These are phyloP conservation scores for Penicillium sp. DNA, from an alignment of 2,329 filamentous ascomycete species.

Conservation along the genomic window DNA sequence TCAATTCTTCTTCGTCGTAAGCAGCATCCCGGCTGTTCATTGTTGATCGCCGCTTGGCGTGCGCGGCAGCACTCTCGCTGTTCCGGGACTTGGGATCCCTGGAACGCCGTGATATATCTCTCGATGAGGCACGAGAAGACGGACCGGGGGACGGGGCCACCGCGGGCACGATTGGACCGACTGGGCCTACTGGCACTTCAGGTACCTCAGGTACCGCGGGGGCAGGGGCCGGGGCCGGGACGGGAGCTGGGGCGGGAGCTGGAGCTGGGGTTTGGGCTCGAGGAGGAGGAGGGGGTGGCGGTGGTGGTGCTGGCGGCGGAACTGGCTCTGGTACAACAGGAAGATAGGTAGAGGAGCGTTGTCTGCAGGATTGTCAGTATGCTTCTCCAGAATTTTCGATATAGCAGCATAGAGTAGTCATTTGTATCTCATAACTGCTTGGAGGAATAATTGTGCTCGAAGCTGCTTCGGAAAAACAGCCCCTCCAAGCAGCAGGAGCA, in stretches of 20 bases:
- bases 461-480: not conserved
- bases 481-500: conserved; percentile 3
- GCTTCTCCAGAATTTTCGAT: not conserved
- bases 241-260: not conserved
- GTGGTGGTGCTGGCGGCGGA: not conserved
- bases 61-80: conserved; percentile 52
- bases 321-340: conserved; percentile 49
- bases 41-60: conserved; percentile 83
- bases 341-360: conserved; percentile 63
- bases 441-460: not conserved
- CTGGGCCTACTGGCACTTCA: not conserved
- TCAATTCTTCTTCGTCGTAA: conserved; percentile 89
- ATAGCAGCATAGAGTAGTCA: conserved; percentile 7
- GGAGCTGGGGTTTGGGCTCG: too few species aligned
- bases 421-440: not conserved
- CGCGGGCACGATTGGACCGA: not conserved
- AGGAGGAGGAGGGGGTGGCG: not conserved
- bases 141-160: conserved; percentile 31
- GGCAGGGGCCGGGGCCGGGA: not conserved
- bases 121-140: conserved; percentile 45
- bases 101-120: conserved; percentile 38
- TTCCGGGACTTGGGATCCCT: conserved; percentile 47
- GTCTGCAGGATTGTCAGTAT: conserved; percentile 47
- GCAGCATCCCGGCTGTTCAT: conserved; percentile 96
- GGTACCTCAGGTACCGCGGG: not conserved